Evolutionary conservation across 2,329 filamentous ascomycete species (phyloP), one percentile per base, ranked within the genome.

Genomic region (Colletotrichum sp.): DNA sequence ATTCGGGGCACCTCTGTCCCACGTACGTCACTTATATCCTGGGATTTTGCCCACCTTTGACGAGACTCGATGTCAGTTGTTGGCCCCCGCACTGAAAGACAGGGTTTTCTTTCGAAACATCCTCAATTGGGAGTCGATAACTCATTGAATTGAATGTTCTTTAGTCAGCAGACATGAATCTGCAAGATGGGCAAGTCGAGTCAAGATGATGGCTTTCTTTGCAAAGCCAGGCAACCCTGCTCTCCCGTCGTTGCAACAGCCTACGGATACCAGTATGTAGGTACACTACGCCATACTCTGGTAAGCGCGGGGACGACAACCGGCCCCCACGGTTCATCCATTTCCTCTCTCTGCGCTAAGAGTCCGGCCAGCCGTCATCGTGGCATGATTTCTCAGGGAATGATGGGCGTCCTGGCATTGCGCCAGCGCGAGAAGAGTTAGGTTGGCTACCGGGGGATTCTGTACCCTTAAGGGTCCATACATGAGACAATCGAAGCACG

Each of bases 271-370:
- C 43, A 52, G 43, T 13, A 13, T 21, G n/a, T 52, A 52, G 43
- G 43, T 52, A 52, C 43, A 52, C 43, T 52, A 52, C 43, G 43
- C 43, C 43, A 52, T 61, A 34, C 57, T 30, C 24, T 14, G 18
- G 26, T 43, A 60, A 69, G 55, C 36, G 55, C 34, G 57, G 34
- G 36, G 57, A 70, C 36, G 32, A 70, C 57, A 24, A 3, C 36
- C 57, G 57, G 55, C 55, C 68, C 68, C 68, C 55, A 70, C 68
- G 68, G 57, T 69, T 52, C 68, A 70, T 52, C 57, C 57, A 70
- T 48, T 61, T 52, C 10, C 43, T 52, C 43, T 2, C 30, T 43
- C 43, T 52, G 34, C 39, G 36, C 24, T 32, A 48, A 59, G n/a
- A 32, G 24, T 30, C 13, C 16, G 36, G 12, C 34, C 34, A 32